Evolutionary conservation across 192 early-diverging fungal genomes (phyloP), one percentile per base, ranked within the genome.

Genomic region (Coemansia javaensis): DNA sequence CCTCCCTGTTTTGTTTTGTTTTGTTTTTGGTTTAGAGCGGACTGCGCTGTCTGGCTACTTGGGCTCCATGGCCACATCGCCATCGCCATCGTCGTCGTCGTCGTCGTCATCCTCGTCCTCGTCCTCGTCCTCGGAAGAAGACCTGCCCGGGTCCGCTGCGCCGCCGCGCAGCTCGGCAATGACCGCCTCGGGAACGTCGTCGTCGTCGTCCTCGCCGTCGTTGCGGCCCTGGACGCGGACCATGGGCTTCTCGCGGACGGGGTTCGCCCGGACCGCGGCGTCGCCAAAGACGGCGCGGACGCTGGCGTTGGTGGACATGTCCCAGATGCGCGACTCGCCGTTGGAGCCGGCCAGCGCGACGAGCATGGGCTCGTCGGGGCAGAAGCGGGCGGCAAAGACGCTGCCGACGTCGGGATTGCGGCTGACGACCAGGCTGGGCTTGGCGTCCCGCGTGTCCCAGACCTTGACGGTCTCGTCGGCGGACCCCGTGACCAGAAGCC

Each of bases 301-400:
- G 30, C 85, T 82, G n/a, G 83, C 80, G 55, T 95, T 98, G 13
- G 85, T 82, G 16, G 86, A 84, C 57, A 97, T 72, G 59, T 99
- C 90, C 94, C 94, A 97, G 9, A 99, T 80, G 21, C 87, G 77
- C 32, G 95, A 73, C 51, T 93, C 91, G 47, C 94, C 97, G 8
- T 79, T 81, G 16, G 88, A 90, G 27, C 97, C 97, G 17, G 82
- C 89, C 34, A 92, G 81, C 7, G 93, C 90, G 38, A 96, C 41
- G 40, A 85, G 78, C 80, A 87, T 90, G n/a, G 93, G 86, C 34
- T 91, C 82, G 73, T 99, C 94, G 1, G 87, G 85, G 53, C 90
- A 91, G 77, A 99, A 98, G 15, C 64, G 64, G 9, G 87, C 54
- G 10, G 88, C 69, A 75, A 98, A 99, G 13, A 98, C 83, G 46